A percentile compares a stretch with the other conserved stretches of the same genome.
phyloP scores from a whole-genome alignment of 345 rosid species.

The Eucalyptus cloeziana region DNA sequence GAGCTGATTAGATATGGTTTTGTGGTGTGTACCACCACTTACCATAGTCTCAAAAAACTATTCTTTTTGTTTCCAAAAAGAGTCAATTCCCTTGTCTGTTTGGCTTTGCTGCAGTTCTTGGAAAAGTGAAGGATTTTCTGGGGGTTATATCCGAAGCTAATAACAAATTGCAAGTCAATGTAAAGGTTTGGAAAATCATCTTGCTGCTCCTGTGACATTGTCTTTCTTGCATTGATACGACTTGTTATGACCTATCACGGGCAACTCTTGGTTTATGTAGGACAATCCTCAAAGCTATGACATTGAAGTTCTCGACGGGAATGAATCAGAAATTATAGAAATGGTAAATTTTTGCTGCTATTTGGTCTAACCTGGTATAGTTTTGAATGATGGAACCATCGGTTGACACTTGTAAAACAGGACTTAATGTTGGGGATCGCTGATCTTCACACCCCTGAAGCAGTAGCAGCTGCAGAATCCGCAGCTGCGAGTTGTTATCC shows the following conservation, averaged over 20 bases:
- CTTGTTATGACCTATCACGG: neutral
- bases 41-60: neutral
- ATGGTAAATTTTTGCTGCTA: constrained; percentile 28
- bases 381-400: neutral
- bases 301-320: constrained; percentile 61
- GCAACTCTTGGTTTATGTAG: constrained; percentile 1
- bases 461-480: constrained; percentile 79
- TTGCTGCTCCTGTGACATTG: neutral
- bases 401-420: constrained; percentile 6
- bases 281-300: constrained; percentile 44
- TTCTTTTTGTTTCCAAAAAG: neutral
- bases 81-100: neutral
- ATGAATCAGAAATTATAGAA: constrained; percentile 66
- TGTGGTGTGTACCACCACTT: neutral
- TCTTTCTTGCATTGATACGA: neutral
- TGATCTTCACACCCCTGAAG: constrained; percentile 89
- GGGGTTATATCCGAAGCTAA: constrained; percentile 69
- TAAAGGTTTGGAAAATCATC: constrained; percentile 21
- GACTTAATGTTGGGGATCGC: constrained; percentile 85
- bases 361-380: neutral
- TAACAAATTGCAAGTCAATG: constrained; percentile 41
- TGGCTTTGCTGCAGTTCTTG: constrained; percentile 33
- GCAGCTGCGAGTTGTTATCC: constrained; percentile 32
- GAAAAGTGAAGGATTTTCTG: constrained; percentile 56
- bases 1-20: neutral